phyloP scores from a whole-genome alignment of 495 filamentous ascomycete species.

The Podospora conica region DNA sequence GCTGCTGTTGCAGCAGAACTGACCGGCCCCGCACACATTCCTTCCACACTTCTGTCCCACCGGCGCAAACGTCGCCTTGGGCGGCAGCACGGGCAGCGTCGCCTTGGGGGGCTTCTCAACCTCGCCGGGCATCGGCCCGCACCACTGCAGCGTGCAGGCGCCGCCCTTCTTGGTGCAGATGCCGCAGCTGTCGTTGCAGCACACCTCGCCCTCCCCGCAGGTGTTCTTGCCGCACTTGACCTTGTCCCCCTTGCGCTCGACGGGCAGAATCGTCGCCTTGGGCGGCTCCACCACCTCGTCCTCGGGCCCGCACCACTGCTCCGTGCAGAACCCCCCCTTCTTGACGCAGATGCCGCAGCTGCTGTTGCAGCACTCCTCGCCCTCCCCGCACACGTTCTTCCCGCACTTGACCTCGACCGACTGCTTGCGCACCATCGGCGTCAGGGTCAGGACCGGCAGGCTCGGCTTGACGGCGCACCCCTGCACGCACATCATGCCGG shows the following conservation, averaged over 20 bases:
- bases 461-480: neutral
- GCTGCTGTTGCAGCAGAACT: slow-evolving; percentile 23
- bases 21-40: slow-evolving; percentile 10
- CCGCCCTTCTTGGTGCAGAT: slow-evolving; percentile 18
- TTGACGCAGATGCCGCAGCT: slow-evolving; percentile 18
- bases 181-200: slow-evolving; percentile 24
- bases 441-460: neutral
- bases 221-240: slow-evolving; percentile 13
- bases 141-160: slow-evolving; percentile 18
- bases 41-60: slow-evolving; percentile 15
- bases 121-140: slow-evolving; percentile 5
- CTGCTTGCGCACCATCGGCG: neutral
- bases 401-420: slow-evolving; percentile 10
- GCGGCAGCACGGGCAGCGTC: neutral
- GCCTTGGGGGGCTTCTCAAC: neutral
- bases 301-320: slow-evolving; percentile 11
- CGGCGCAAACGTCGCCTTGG: neutral
- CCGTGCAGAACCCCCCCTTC: slow-evolving; percentile 19
- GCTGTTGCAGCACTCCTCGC: slow-evolving; percentile 20
- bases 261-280: too few relatives aligned
- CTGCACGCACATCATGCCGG: slow-evolving; percentile 7
- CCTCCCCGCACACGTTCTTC: slow-evolving; percentile 9
- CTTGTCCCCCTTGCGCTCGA: too few relatives aligned
- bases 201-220: slow-evolving; percentile 11
- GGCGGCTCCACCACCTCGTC: neutral